Evolutionary conservation across 768 basidiomycete species (phyloP).

Genomic region (Tulasnella sp.): DNA sequence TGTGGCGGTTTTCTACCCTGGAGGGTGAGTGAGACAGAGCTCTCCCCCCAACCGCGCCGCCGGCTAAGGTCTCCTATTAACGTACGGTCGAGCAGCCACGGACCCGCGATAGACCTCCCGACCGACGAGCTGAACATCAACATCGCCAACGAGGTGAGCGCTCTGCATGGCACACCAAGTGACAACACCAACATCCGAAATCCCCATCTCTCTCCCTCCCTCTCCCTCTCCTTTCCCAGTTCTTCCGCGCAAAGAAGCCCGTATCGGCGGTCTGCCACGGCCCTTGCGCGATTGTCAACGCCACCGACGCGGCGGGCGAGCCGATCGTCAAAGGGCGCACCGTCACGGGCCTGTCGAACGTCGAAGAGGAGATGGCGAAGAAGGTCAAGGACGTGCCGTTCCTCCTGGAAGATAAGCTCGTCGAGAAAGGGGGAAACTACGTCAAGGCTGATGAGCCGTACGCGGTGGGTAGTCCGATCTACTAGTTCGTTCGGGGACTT

Average conservation of each 20-base stretch:
- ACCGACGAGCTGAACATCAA: constrained; percentile 42
- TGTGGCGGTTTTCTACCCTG: constrained; percentile 64
- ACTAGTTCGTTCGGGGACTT: no score
- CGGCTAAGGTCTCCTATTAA: background rate
- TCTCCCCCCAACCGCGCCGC: background rate
- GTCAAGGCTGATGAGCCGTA: constrained; percentile 46
- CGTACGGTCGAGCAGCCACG: constrained; percentile 30
- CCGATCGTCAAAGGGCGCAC: constrained; percentile 51
- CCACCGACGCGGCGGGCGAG: constrained; percentile 41
- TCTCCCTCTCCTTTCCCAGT: constrained; percentile 28
- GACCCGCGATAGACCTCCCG: constrained; percentile 62
- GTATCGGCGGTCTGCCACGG: constrained; percentile 71
- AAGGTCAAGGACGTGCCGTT: constrained; percentile 50
- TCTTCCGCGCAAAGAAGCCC: constrained; percentile 56
- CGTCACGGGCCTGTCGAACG: constrained; percentile 60
- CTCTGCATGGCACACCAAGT: background rate
- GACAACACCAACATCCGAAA: no score
- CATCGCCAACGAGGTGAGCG: constrained; percentile 48
- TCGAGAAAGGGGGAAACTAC: constrained; percentile 49
- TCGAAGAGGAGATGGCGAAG: constrained; percentile 43
- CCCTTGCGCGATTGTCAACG: constrained; percentile 52
- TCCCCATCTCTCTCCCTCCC: background rate
- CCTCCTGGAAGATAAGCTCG: constrained; percentile 55
- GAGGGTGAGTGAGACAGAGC: constrained; percentile 32
- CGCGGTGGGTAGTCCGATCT: constrained; percentile 42